Evolutionary conservation across 345 rosid genomes (phyloP).

Genomic region (Ailanthus altissimus): DNA sequence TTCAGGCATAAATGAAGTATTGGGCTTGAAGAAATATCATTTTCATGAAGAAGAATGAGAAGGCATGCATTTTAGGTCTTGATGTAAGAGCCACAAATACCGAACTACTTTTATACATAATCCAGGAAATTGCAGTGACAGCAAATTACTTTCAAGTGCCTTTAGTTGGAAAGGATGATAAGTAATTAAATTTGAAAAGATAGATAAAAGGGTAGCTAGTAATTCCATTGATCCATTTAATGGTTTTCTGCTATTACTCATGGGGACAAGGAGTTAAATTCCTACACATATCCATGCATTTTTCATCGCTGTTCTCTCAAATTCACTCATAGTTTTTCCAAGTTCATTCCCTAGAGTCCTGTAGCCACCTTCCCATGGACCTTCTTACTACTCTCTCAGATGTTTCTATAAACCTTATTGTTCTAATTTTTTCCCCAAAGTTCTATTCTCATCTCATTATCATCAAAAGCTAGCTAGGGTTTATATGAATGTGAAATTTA

Average conservation of each 20-base stretch:
- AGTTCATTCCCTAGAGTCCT: background rate
- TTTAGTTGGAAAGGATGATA: too few relatives aligned
- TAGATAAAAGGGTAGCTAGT: background rate
- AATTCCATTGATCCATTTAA: too few relatives aligned
- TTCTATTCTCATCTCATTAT: background rate
- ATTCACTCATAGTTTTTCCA: background rate
- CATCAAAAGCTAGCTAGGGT: too few relatives aligned
- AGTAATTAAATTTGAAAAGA: background rate
- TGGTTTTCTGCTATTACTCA: too few relatives aligned
- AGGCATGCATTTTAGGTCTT: background rate
- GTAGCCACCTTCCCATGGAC: slow-evolving; percentile 5
- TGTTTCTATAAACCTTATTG: background rate
- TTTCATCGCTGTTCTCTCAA: background rate
- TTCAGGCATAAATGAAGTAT: too few relatives aligned
- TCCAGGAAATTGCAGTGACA: background rate
- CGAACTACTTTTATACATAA: background rate
- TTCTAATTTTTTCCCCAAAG: background rate
- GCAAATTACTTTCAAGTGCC: too few relatives aligned
- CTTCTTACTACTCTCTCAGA: slow-evolving; percentile 11
- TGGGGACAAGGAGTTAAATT: too few relatives aligned
- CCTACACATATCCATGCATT: background rate
- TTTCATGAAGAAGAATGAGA: too few relatives aligned
- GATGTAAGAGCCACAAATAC: background rate
- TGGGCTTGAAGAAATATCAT: too few relatives aligned
- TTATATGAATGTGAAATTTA: background rate